A percentile compares a stretch with the other conserved stretches of the same genome.
Evolutionary conservation across 2,329 filamentous ascomycete genomes (phyloP).

Genomic region (Chaetomiaceae sp.): DNA sequence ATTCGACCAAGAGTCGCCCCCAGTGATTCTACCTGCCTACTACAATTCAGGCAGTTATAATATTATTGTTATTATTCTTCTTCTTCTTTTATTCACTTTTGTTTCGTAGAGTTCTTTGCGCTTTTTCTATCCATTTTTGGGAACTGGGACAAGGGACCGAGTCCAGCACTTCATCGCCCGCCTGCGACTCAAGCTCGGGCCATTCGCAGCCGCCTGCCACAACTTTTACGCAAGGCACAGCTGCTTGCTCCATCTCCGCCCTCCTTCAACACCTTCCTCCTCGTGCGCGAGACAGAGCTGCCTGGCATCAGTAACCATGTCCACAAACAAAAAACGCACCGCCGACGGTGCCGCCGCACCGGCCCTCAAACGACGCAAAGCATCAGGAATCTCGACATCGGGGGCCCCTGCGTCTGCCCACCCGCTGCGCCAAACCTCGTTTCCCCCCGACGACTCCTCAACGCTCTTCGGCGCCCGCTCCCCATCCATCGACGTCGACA

Average conservation of each 20-base stretch:
- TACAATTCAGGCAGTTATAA: no score
- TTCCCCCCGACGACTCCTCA: conserved; percentile 59
- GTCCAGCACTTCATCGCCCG: no score
- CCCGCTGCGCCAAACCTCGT: conserved; percentile 75
- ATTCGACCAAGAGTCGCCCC: no score
- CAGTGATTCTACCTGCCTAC: no score
- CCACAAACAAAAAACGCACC: conserved; percentile 56
- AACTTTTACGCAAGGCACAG: no score
- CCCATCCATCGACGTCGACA: conserved; percentile 62
- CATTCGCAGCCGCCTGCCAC: no score
- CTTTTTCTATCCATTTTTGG: no score
- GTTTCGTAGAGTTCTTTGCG: no score
- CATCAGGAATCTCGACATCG: conserved; percentile 55
- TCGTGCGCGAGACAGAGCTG: conserved; percentile 41
- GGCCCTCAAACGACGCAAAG: conserved; percentile 63
- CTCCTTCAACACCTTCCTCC: conserved; percentile 50
- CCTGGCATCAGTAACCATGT: conserved; percentile 34
- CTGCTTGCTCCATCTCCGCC: conserved; percentile 47
- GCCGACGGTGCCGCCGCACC: conserved; percentile 48
- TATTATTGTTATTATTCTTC: no score
- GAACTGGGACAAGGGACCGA: no score
- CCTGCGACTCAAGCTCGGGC: no score
- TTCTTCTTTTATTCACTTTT: no score
- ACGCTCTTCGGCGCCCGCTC: conserved; percentile 56
- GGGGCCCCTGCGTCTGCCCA: conserved; percentile 50